Percentiles rank a stretch among this genome's conserved stretches.
phyloP scores from a whole-genome alignment of 139 green algal genomes.

The Micractinium sp. region DNA sequence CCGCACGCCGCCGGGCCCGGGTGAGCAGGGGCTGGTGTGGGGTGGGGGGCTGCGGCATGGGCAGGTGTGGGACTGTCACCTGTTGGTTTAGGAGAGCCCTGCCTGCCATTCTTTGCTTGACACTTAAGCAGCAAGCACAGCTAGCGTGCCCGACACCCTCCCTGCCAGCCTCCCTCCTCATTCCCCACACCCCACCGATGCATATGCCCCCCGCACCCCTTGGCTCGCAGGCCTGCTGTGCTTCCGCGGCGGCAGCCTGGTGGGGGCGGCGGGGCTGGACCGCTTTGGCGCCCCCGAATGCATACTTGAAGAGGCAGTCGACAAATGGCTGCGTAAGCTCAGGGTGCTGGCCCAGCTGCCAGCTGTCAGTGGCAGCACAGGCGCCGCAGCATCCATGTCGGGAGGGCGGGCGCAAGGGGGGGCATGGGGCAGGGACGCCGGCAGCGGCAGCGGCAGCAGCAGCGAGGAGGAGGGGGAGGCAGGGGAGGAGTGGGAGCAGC shows the following conservation, averaged over 20 bases:
- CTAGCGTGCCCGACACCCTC: background rate
- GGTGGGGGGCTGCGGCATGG: background rate
- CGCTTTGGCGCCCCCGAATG: conserved; percentile 25
- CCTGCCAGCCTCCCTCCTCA: background rate
- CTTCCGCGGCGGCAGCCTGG: conserved; percentile 3
- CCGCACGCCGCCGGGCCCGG: conserved; percentile 12
- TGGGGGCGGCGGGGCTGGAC: conserved; percentile 8
- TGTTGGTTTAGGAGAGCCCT: background rate
- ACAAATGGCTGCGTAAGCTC: conserved; percentile 26
- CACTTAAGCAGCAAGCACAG: background rate
- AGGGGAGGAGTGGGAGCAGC: conserved; percentile 25
- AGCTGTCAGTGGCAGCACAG: background rate
- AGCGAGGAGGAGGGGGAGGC: conserved; percentile 33
- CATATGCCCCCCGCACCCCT: background rate
- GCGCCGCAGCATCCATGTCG: background rate
- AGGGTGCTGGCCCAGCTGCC: background rate
- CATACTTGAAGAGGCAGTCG: conserved; percentile 31
- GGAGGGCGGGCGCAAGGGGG: too few relatives aligned
- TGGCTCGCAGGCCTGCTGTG: conserved; percentile 36
- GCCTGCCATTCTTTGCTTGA: background rate
- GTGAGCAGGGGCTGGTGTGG: background rate
- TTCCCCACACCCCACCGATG: background rate
- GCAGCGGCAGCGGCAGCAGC: background rate
- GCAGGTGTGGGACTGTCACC: background rate
- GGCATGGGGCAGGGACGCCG: background rate